These are phyloP conservation scores for Sequoia sempervirens DNA, from an alignment of 75 land plant genomes.

Conservation along the genomic window DNA sequence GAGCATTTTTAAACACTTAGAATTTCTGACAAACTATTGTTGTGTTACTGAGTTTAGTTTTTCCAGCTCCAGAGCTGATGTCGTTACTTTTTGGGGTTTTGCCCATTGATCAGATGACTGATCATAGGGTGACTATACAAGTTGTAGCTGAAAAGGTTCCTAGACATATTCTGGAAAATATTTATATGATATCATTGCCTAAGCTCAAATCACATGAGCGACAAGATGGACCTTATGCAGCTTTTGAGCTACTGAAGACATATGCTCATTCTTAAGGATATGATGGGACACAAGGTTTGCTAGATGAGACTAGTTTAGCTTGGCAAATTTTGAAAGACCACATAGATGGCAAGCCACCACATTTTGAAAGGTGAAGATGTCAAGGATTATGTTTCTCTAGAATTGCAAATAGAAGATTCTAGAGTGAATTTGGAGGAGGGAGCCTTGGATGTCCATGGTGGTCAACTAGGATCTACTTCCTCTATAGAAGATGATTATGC, in stretches of 20 bases:
- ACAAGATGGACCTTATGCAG: constrained; percentile 72
- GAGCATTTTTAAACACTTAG: constrained; percentile 95
- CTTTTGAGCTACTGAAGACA: constrained; percentile 68
- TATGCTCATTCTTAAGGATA: constrained; percentile 86
- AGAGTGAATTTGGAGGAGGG: not conserved
- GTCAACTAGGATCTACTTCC: constrained; percentile 1
- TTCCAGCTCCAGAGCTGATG: constrained; percentile 91
- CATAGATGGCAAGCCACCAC: constrained; percentile 84
- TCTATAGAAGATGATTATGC: not conserved
- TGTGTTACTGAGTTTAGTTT: constrained; percentile 99
- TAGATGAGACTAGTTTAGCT: constrained; percentile 88
- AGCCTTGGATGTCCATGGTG: constrained; percentile 22
- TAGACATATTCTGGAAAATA: constrained; percentile 43
- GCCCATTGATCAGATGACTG: constrained; percentile 91
- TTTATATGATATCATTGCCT: constrained; percentile 72
- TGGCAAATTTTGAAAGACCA: constrained; percentile 88
- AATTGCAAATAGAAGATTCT: constrained; percentile 10
- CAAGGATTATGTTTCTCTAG: constrained; percentile 6
- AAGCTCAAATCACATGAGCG: constrained; percentile 86
- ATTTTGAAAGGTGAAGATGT: constrained; percentile 40
- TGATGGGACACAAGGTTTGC: constrained; percentile 83
- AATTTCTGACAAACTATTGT: constrained; percentile 69
- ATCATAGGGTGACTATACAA: constrained; percentile 83
- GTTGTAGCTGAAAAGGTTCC: constrained; percentile 80
- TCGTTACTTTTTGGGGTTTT: constrained; percentile 94